Conservation (phyloP, 352 stramenopile genomes). For the Globisporangium paddicum region DNA sequence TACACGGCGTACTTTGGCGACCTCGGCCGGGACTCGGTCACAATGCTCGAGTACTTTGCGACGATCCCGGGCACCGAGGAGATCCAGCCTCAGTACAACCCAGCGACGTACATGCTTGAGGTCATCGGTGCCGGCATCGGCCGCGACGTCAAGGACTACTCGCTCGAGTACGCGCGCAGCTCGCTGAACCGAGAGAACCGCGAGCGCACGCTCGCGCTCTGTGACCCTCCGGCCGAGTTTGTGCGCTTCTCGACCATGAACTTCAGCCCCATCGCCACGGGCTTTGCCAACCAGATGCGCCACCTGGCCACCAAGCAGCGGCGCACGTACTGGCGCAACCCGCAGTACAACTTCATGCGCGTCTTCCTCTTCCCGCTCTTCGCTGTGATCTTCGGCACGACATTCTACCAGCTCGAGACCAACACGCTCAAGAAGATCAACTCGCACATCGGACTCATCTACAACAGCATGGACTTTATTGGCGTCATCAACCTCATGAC, state of each 20-base stretch:
- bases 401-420: conserved; percentile 46
- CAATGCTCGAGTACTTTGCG: conserved; percentile 87
- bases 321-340: conserved; percentile 49
- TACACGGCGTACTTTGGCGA: conserved; percentile 85
- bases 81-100: conserved; percentile 75
- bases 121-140: conserved; percentile 49
- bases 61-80: conserved; percentile 55
- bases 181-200: conserved; percentile 25
- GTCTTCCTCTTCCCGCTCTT: conserved; percentile 56
- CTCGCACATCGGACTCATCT: conserved; percentile 64
- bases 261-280: conserved; percentile 37
- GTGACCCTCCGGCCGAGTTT: not conserved
- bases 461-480: conserved; percentile 72
- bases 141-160: conserved; percentile 22
- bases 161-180: conserved; percentile 41
- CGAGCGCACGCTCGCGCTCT: conserved; percentile 33
- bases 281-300: conserved; percentile 29
- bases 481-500: conserved; percentile 56
- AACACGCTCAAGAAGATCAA: conserved; percentile 57
- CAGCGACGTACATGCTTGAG: conserved; percentile 81
- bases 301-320: conserved; percentile 26
- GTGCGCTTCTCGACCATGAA: conserved; percentile 40
- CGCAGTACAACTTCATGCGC: conserved; percentile 64
- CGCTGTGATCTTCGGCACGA: conserved; percentile 58
- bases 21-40: conserved; percentile 51